Evolutionary conservation across 202 grass and related monocot species (phyloP).

Genomic region (Zoysia matrella): DNA sequence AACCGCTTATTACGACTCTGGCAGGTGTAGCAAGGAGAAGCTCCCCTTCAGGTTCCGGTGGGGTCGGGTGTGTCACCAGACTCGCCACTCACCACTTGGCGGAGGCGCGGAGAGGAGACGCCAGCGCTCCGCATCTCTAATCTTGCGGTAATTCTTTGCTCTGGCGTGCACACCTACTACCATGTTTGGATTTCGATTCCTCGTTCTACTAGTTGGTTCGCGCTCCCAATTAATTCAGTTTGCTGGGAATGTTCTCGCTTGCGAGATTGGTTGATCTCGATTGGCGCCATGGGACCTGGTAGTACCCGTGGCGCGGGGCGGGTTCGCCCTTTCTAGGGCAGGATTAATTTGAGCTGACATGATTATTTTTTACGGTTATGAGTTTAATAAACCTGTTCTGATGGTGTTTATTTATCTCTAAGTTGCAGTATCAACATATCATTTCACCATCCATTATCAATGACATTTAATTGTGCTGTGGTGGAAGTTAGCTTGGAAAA

Average conservation of each 20-base stretch:
- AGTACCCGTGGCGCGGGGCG: background rate
- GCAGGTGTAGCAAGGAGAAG: background rate
- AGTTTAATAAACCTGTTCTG: too few relatives aligned
- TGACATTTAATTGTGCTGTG: background rate
- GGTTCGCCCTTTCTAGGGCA: background rate
- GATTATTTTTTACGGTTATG: background rate
- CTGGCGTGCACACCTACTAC: background rate
- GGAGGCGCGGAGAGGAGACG: background rate
- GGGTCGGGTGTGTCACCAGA: too few relatives aligned
- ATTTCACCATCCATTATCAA: background rate
- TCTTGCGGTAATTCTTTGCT: background rate
- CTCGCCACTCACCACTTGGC: too few relatives aligned
- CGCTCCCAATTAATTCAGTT: background rate
- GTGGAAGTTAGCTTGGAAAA: background rate
- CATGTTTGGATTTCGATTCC: background rate
- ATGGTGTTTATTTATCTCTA: background rate
- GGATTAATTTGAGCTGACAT: background rate
- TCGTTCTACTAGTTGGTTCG: background rate
- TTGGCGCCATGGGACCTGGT: background rate
- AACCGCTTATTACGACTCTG: background rate
- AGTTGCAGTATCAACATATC: background rate
- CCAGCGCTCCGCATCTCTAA: background rate
- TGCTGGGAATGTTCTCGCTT: background rate
- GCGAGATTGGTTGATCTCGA: background rate
- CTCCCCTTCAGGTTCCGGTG: background rate